Conservation (phyloP, 257 asterid genomes). For the Buddleja alternifolia region DNA sequence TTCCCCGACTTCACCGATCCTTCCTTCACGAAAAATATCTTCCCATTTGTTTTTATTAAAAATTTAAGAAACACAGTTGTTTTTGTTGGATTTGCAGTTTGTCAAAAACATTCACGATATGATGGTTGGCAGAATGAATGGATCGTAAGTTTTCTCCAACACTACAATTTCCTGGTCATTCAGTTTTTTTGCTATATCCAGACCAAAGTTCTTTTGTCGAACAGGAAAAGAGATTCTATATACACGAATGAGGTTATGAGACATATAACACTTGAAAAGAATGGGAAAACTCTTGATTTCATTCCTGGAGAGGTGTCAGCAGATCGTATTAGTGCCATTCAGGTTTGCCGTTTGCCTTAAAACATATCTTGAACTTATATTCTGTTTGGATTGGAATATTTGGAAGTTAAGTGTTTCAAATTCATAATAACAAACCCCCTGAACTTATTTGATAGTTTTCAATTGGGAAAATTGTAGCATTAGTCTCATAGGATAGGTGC, state of each 20-base stretch:
- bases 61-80: slow-evolving; percentile 35
- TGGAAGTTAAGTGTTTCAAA: too few species aligned
- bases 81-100: slow-evolving; percentile 67
- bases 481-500: too few species aligned
- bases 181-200: slow-evolving; percentile 12
- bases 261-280: slow-evolving; percentile 77
- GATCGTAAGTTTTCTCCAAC: slow-evolving; percentile 58
- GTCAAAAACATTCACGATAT: slow-evolving; percentile 79
- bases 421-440: too few species aligned
- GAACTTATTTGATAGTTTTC: too few species aligned
- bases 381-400: too few species aligned
- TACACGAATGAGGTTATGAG: slow-evolving; percentile 40
- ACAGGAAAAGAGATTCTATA: slow-evolving; percentile 48
- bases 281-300: slow-evolving; percentile 70
- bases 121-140: slow-evolving; percentile 80
- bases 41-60: slow-evolving; percentile 23
- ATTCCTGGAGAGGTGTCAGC: slow-evolving; percentile 69
- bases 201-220: slow-evolving; percentile 25
- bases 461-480: too few species aligned
- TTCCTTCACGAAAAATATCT: slow-evolving; percentile 9
- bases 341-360: slow-evolving; percentile 61
- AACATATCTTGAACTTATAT: neutral
- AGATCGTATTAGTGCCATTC: slow-evolving; percentile 72
- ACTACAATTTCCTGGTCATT: slow-evolving; percentile 17
- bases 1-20: neutral